Conservation (phyloP, 176 grass and related monocot genomes). For the Musa schizocarpa region DNA sequence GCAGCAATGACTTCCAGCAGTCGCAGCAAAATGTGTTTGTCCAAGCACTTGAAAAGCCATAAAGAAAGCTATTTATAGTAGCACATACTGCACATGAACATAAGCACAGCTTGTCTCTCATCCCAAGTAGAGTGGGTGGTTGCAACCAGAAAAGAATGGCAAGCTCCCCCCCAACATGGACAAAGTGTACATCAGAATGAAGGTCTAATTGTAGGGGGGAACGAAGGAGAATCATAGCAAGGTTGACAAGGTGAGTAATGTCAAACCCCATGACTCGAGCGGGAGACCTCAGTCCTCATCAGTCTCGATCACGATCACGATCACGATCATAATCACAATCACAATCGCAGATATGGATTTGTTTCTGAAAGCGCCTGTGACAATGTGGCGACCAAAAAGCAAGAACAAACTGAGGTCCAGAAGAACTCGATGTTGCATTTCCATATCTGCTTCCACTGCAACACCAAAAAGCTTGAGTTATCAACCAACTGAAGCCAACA, state of each 20-base stretch:
- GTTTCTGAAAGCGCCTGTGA: background rate
- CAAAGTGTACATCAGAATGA: no score
- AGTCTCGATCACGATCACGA: no score
- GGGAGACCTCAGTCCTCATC: no score
- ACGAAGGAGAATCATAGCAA: no score
- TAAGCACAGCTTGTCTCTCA: no score
- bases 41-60: background rate
- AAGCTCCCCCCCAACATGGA: no score
- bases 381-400: no score
- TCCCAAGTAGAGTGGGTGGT: background rate
- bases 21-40: background rate
- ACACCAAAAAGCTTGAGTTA: background rate
- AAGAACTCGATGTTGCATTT: background rate
- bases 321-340: no score
- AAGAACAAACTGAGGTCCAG: background rate
- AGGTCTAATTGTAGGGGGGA: no score
- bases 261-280: no score
- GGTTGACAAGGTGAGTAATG: no score
- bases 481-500: no score
- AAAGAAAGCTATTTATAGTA: background rate
- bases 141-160: background rate
- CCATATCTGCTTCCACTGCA: background rate
- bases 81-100: background rate
- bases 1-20: conserved; percentile 6
- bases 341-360: background rate